Conservation (phyloP, 352 stramenopile species). For the Pseudoperonospora humuli region DNA sequence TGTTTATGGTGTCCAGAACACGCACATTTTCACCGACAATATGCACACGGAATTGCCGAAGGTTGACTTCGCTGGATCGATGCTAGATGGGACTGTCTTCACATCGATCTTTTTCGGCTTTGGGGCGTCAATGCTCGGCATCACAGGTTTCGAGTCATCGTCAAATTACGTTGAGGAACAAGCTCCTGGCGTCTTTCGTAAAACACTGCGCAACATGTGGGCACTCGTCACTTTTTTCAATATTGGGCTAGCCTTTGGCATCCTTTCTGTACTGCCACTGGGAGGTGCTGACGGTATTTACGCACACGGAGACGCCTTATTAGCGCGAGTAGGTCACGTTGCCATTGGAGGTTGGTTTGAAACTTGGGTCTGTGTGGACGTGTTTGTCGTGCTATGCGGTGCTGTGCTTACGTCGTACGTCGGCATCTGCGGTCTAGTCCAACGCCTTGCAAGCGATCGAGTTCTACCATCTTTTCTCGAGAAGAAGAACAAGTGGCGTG, state of each 20-base stretch:
- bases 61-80: slow-evolving; percentile 44
- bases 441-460: slow-evolving; percentile 61
- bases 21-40: slow-evolving; percentile 56
- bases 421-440: slow-evolving; percentile 69
- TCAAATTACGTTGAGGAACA: slow-evolving; percentile 87
- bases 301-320: slow-evolving; percentile 25
- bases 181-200: slow-evolving; percentile 61
- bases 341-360: slow-evolving; percentile 34
- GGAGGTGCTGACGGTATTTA: slow-evolving; percentile 40
- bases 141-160: slow-evolving; percentile 84
- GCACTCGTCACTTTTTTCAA: slow-evolving; percentile 78
- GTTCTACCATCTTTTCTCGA: slow-evolving; percentile 46
- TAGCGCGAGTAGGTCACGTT: slow-evolving; percentile 53
- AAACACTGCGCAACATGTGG: slow-evolving; percentile 76
- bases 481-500: slow-evolving; percentile 46
- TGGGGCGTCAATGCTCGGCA: slow-evolving; percentile 73
- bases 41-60: slow-evolving; percentile 38
- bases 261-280: slow-evolving; percentile 68
- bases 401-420: slow-evolving; percentile 81
- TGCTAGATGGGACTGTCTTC: slow-evolving; percentile 32
- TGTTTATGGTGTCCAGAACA: slow-evolving; percentile 48
- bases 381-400: slow-evolving; percentile 77
- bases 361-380: slow-evolving; percentile 60
- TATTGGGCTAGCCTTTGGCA: slow-evolving; percentile 49
- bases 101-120: slow-evolving; percentile 69